Percentiles rank a stretch among this genome's conserved stretches.
These are phyloP conservation scores for Neurospora sp. DNA, from an alignment of 495 filamentous ascomycete genomes.

Conservation along the genomic window DNA sequence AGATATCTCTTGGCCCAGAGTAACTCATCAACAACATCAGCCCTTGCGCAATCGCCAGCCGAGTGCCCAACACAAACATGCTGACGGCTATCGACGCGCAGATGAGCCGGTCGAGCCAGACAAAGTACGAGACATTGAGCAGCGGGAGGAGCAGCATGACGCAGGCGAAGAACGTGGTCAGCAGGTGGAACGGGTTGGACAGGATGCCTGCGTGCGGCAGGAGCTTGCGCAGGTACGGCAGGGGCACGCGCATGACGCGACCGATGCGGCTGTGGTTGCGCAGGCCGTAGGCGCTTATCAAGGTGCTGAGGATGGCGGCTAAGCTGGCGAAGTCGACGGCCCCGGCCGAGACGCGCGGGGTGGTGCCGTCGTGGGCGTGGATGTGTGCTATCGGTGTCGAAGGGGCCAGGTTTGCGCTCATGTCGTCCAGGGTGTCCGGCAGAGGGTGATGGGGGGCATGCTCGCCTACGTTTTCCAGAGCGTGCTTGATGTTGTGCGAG, in stretches of 20 bases:
- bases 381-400: neutral
- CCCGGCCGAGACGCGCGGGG: constrained; percentile 36
- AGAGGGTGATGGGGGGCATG: constrained; percentile 61
- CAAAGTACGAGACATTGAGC: constrained; percentile 60
- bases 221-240: constrained; percentile 52
- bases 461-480: constrained; percentile 50
- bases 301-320: constrained; percentile 76
- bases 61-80: constrained; percentile 79
- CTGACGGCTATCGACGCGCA: constrained; percentile 66
- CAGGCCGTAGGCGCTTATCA: constrained; percentile 77
- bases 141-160: constrained; percentile 78
- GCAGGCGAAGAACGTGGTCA: constrained; percentile 75
- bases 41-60: constrained; percentile 74
- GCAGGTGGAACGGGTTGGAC: constrained; percentile 86
- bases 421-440: constrained; percentile 34
- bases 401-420: neutral
- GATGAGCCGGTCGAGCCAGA: constrained; percentile 72
- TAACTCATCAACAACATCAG: constrained; percentile 95
- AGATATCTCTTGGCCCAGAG: constrained; percentile 10
- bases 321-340: constrained; percentile 73
- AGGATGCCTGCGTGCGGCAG: constrained; percentile 53
- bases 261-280: constrained; percentile 93
- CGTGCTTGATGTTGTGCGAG: constrained; percentile 82
- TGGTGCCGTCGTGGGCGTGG: constrained; percentile 30
- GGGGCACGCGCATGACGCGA: constrained; percentile 64